Evolutionary conservation across 495 filamentous ascomycete genomes (phyloP), one percentile per base, ranked within the genome.

Genomic region (Penicillium tannophilum): DNA sequence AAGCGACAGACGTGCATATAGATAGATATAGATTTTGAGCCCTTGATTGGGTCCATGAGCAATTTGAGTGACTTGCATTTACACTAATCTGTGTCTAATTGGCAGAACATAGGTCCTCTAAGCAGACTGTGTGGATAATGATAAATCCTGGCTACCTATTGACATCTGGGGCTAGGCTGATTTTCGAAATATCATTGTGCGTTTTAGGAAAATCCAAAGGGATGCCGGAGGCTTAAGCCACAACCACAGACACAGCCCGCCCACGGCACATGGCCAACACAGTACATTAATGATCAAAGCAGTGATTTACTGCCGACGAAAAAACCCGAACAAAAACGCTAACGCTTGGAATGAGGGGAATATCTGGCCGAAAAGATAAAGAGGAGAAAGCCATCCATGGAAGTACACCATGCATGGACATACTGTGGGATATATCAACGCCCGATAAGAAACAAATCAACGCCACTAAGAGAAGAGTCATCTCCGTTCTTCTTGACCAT

Each of bases 311-410:
- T 61, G 47, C n/a, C 20, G 30, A 48, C 56, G 50, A 45, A 56
- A 31, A 54, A 45, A 56, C 26, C 10, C 39, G 43, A 54, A 30
- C n/a, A 26, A 36, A 31, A 55, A 55, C 63, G 60, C 63, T 57
- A 56, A 35, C 44, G 62, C 54, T 60, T 33, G 42, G 28, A 60
- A 63, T 49, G 62, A 60, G 62, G 62, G 62, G 54, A 60, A 60
- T 63, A 56, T 35, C 31, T 52, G 50, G 20, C 49, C 42, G 48
- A 56, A 59, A 59, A 54, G 17, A 49, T 60, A 36, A 36, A 52
- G 30, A 62, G 50, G 26, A 50, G 52, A 52, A 52, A 53, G 43
- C 52, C 30, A 52, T 33, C n/a, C 28, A 36, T 35, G 52, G 17
- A 31, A 24, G 20, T 31, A n/a, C 20, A 39, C 5, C 5, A 24